Evolutionary conservation across 352 stramenopile species (phyloP).

Genomic region (Phytophthora sp.): DNA sequence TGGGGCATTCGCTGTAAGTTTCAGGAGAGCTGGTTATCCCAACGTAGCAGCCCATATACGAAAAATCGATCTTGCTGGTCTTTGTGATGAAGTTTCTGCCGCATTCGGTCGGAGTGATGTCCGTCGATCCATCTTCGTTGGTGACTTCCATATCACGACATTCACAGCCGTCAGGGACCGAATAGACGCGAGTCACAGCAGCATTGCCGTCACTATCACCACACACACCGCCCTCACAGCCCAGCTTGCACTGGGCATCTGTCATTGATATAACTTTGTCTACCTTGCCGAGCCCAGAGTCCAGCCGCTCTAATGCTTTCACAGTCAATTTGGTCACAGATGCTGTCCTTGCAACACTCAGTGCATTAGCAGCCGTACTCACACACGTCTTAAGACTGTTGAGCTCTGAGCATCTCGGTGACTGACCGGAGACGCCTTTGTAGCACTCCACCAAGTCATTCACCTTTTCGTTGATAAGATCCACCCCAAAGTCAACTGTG

Average conservation of each 20-base stretch:
- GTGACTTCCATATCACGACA: neutral
- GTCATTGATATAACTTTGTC: neutral
- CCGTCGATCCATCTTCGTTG: neutral
- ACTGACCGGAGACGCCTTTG: neutral
- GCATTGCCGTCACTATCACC: neutral
- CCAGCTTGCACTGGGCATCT: neutral
- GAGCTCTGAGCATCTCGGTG: neutral
- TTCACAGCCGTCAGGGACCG: neutral
- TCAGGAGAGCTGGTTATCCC: neutral
- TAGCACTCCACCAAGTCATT: neutral
- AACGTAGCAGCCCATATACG: slow-evolving; percentile 2
- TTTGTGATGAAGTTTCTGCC: neutral
- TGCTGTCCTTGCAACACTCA: neutral
- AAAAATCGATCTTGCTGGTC: neutral
- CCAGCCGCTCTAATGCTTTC: neutral
- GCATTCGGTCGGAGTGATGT: neutral
- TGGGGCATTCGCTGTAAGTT: neutral
- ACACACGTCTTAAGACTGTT: neutral
- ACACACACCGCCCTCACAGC: neutral
- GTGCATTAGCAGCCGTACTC: neutral
- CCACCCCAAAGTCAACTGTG: neutral
- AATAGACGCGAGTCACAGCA: neutral
- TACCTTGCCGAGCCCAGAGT: neutral
- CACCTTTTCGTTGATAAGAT: neutral
- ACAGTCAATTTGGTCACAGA: neutral